Conservation (phyloP, 495 filamentous ascomycete species). For the Lophiostoma macrostomum region DNA sequence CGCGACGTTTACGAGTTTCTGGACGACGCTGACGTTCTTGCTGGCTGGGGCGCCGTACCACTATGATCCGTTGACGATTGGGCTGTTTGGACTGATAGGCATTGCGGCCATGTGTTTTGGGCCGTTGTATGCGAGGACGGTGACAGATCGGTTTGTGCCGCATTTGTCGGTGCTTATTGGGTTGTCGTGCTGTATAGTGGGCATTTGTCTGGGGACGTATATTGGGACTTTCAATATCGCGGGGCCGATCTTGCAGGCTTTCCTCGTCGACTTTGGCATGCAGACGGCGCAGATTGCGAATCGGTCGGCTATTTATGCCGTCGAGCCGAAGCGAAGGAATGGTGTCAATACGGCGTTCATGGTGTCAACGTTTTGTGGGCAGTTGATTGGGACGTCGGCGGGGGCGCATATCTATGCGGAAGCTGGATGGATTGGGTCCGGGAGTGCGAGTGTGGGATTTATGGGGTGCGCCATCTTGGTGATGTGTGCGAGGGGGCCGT, state of each 20-base stretch:
- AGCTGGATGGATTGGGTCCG: conserved; percentile 67
- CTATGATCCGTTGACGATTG: conserved; percentile 65
- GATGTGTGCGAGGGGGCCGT: conserved; percentile 62
- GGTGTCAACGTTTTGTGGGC: conserved; percentile 70
- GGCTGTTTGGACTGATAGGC: conserved; percentile 76
- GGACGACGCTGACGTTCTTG: conserved; percentile 83
- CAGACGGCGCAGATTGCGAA: conserved; percentile 77
- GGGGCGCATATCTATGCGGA: conserved; percentile 68
- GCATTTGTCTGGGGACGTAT: conserved; percentile 70
- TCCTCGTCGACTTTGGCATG: conserved; percentile 67
- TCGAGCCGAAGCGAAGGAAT: conserved; percentile 70
- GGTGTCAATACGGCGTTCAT: conserved; percentile 82
- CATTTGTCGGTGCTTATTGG: conserved; percentile 66
- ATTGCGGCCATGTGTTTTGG: conserved; percentile 63
- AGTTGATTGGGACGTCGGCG: conserved; percentile 70
- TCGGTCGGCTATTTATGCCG: conserved; percentile 64
- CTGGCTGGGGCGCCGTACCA: conserved; percentile 65
- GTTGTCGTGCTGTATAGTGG: conserved; percentile 54
- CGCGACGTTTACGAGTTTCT: conserved; percentile 65
- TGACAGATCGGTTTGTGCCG: conserved; percentile 68
- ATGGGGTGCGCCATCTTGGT: conserved; percentile 56
- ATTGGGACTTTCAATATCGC: conserved; percentile 72
- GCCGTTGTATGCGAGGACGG: conserved; percentile 64
- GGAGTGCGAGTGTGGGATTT: conserved; percentile 65
- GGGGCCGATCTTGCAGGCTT: conserved; percentile 72